Evolutionary conservation across 495 filamentous ascomycete genomes (phyloP).

Genomic region (Xeromyces bisporus): DNA sequence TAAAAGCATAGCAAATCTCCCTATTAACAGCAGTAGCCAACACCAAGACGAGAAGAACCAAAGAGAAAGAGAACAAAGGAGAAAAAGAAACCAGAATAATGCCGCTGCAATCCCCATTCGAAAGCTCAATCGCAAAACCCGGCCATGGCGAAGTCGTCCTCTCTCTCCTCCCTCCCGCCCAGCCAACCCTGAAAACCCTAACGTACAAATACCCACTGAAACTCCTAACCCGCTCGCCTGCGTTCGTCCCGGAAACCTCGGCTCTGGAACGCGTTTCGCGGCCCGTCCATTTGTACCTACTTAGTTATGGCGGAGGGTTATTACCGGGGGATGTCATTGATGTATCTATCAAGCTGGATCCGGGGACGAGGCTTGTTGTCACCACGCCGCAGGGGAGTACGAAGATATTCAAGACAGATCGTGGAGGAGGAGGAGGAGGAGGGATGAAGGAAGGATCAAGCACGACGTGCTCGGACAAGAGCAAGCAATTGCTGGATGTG

Average conservation of each 20-base stretch:
- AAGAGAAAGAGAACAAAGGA: no score
- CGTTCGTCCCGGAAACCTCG: conserved; percentile 22
- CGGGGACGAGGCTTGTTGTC: conserved; percentile 52
- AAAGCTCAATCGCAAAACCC: conserved; percentile 48
- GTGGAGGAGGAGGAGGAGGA: conserved; percentile 12
- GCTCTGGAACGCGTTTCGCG: conserved; percentile 13
- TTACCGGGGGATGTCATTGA: conserved; percentile 70
- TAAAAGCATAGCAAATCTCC: no score
- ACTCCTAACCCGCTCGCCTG: conserved; percentile 50
- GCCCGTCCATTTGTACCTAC: conserved; percentile 57
- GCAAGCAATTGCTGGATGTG: conserved; percentile 52
- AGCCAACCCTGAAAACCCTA: conserved; percentile 54
- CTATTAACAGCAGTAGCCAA: no score
- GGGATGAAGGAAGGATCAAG: conserved; percentile 14
- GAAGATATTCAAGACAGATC: conserved; percentile 74
- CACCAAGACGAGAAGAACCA: no score
- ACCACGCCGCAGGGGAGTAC: conserved; percentile 84
- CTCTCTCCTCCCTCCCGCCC: conserved; percentile 50
- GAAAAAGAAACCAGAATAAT: conserved; percentile 11
- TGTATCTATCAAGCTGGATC: conserved; percentile 48
- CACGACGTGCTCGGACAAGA: conserved; percentile 29
- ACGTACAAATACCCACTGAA: conserved; percentile 91
- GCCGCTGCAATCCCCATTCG: conserved; percentile 43
- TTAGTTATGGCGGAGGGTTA: conserved; percentile 89
- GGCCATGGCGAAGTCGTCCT: conserved; percentile 67